Conservation (phyloP, 495 filamentous ascomycete genomes). For the Thermochaetoides thermophila region DNA sequence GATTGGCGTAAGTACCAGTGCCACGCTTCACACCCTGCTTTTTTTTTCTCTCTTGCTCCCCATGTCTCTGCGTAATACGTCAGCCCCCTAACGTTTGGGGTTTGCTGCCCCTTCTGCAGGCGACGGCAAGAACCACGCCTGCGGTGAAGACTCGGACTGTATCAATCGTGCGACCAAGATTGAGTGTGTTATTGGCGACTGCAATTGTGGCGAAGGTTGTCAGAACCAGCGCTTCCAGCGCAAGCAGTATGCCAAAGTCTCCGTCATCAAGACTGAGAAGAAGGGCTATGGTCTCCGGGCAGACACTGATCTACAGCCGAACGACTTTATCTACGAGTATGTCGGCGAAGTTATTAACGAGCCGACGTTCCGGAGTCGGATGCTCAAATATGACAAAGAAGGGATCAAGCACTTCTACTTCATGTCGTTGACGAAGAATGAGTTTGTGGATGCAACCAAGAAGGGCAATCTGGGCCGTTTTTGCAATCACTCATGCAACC, state of each 20-base stretch:
- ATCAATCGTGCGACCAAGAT: slow-evolving; percentile 98
- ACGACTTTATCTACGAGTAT: slow-evolving; percentile 96
- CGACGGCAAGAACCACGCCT: slow-evolving; percentile 61
- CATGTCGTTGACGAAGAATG: slow-evolving; percentile 93
- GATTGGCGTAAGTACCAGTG: slow-evolving; percentile 72
- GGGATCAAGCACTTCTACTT: slow-evolving; percentile 99
- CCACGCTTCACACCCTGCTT: slow-evolving; percentile 5
- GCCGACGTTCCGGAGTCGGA: slow-evolving; percentile 67
- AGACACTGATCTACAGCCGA: slow-evolving; percentile 54
- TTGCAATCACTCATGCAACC: slow-evolving; percentile 98
- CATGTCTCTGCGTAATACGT: too few species aligned
- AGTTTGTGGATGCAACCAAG: slow-evolving; percentile 97
- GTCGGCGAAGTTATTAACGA: slow-evolving; percentile 98
- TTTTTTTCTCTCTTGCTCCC: not conserved
- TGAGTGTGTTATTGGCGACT: slow-evolving; percentile 74
- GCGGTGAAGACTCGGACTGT: slow-evolving; percentile 93
- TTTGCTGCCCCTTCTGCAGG: slow-evolving; percentile 37
- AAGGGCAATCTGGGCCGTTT: slow-evolving; percentile 93
- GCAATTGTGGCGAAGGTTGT: slow-evolving; percentile 74
- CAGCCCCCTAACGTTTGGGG: too few species aligned
- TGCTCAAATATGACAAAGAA: slow-evolving; percentile 81
- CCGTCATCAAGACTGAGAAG: slow-evolving; percentile 93
- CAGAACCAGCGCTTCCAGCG: slow-evolving; percentile 93
- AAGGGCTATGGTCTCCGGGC: slow-evolving; percentile 89
- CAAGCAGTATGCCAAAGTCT: slow-evolving; percentile 76